phyloP scores from a whole-genome alignment of 352 stramenopile genomes.

The Pythium dissimile region DNA sequence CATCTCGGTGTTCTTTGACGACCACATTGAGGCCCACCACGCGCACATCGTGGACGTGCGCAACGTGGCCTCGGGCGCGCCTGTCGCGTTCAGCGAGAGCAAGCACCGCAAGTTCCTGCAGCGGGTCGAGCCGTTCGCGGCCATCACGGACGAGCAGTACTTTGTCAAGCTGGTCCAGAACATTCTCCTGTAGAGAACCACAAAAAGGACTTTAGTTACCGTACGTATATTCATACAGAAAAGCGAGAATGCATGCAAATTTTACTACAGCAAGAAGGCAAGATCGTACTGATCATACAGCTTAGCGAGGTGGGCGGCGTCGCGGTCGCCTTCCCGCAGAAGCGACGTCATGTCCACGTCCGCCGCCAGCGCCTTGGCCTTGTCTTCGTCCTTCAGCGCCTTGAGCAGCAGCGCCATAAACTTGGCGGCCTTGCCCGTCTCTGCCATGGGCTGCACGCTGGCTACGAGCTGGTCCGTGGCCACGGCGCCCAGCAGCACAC shows the following conservation, averaged over 20 bases:
- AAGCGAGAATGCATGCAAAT: neutral
- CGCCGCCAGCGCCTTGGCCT: slow-evolving; percentile 36
- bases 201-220: neutral
- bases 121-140: slow-evolving; percentile 76
- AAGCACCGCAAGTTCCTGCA: slow-evolving; percentile 50
- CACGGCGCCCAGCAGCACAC: slow-evolving; percentile 40
- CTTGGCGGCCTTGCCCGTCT: slow-evolving; percentile 65
- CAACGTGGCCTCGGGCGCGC: slow-evolving; percentile 36
- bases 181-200: too few species aligned
- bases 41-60: slow-evolving; percentile 82
- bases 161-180: slow-evolving; percentile 57
- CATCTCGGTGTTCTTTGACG: slow-evolving; percentile 64
- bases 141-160: slow-evolving; percentile 74
- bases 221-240: slow-evolving; percentile 20
- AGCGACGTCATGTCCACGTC: slow-evolving; percentile 38
- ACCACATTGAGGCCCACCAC: slow-evolving; percentile 73
- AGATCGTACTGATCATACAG: slow-evolving; percentile 46
- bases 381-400: slow-evolving; percentile 37
- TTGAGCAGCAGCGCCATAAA: slow-evolving; percentile 49
- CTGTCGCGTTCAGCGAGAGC: slow-evolving; percentile 55
- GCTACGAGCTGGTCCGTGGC: slow-evolving; percentile 37
- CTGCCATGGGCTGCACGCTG: slow-evolving; percentile 41
- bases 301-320: slow-evolving; percentile 28
- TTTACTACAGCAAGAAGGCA: slow-evolving; percentile 26
- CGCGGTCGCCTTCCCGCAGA: slow-evolving; percentile 38